Percentiles rank a stretch among this genome's conserved stretches.
Conservation (phyloP, 2,329 filamentous ascomycete species). For the Xylogone sp. region DNA sequence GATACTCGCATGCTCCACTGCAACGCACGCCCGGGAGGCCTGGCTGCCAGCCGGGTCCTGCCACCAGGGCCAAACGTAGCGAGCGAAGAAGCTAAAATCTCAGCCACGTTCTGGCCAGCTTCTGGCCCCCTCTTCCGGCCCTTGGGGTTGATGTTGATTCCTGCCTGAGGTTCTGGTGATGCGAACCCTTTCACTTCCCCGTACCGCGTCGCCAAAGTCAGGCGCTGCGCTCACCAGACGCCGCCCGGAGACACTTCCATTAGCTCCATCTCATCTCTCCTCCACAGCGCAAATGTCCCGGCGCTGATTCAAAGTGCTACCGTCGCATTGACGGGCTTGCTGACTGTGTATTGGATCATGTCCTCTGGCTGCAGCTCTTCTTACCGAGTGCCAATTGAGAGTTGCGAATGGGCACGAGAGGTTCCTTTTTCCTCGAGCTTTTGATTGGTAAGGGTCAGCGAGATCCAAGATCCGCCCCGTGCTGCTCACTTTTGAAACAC, state of each 20-base stretch:
- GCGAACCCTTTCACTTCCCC: too few relatives aligned
- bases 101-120: neutral
- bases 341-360: too few relatives aligned
- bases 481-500: neutral
- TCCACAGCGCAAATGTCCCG: too few relatives aligned
- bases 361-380: neutral
- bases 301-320: too few relatives aligned
- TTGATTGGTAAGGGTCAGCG: neutral
- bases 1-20: neutral
- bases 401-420: neutral
- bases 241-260: neutral
- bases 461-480: neutral
- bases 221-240: too few relatives aligned
- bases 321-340: too few relatives aligned
- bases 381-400: neutral
- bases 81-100: neutral
- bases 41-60: neutral
- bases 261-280: neutral
- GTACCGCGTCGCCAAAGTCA: too few relatives aligned
- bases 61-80: too few relatives aligned
- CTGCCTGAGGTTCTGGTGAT: neutral
- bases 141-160: neutral
- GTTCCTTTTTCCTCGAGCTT: neutral
- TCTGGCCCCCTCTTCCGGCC: neutral
- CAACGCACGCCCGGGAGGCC: neutral